Base-by-base conservation (phyloP, 805 yeast genomes). In the Teunomyces panamensis region DNA sequence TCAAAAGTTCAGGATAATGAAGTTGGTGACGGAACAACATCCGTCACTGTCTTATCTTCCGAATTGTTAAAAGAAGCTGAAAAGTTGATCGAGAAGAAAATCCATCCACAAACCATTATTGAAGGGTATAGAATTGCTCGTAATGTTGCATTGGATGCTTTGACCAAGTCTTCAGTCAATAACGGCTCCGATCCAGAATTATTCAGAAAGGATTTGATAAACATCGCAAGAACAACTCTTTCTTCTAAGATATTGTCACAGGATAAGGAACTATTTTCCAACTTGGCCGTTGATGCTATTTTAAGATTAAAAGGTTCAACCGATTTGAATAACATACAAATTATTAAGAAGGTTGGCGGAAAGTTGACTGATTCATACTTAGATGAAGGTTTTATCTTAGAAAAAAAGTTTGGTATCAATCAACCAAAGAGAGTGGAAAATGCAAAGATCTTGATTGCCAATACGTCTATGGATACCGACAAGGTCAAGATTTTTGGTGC, bases 401-500 rank as follows among this genome's bases (percentile, higher is more conserved):
- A 87, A 64, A 94, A 94, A 71, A 83, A 81, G 64, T 92, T 94
- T 61, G 99, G 98, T 58, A 92, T 89, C 54, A 85, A 89, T 58
- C 99, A 94, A 74, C 96, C 97, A 43, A 91, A 89, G 69, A 80
- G 75, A 60, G 69, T 94, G 47, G 81, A 82, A 60, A 84, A 92
- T 62, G 96, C 96, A 29, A 84, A 80, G 57, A 89, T 94, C 56
- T 77, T 94, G 53, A 87, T 94, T 62, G 96, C 99, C 13, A 94
- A 94, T 70, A 94, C 99, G 4, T 84, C 97, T 14, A 78, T 89
- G 84, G 99, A 94, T 64, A 94, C 99, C 6, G 99, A 94, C 65
- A 94, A 94, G 68, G 97, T 94, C 51, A 94, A 94, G 70, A 84
- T 94, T 48, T 94, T 94, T 69, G 99, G 99, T 53, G 97, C 99